These are phyloP conservation scores for Carpinus viminea DNA, from an alignment of 306 rosid species.

Conservation along the genomic window DNA sequence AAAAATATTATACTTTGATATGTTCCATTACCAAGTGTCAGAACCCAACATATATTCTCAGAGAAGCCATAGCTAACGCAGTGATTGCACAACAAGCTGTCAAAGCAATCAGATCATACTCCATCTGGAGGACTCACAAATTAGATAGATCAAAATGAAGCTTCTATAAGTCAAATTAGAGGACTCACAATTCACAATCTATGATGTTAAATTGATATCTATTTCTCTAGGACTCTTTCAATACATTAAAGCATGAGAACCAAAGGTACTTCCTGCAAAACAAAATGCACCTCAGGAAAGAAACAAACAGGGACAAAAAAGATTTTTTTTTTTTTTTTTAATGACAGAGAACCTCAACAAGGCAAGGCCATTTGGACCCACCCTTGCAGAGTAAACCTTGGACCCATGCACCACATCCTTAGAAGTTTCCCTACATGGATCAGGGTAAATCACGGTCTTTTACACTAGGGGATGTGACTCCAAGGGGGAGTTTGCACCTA, in stretches of 20 bases:
- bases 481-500: no score
- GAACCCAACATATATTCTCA: slow-evolving; percentile 4
- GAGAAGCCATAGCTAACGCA: slow-evolving; percentile 9
- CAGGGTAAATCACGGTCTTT: no score
- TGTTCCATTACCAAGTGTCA: slow-evolving; percentile 19
- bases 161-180: background rate
- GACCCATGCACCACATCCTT: no score
- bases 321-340: no score
- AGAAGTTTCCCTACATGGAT: no score
- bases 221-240: background rate
- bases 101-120: background rate
- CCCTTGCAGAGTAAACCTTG: no score
- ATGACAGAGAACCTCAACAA: no score
- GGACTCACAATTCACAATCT: no score
- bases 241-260: background rate
- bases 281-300: background rate
- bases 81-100: background rate
- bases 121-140: background rate
- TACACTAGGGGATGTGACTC: no score
- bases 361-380: no score
- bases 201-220: background rate
- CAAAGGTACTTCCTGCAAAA: background rate
- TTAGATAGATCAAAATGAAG: background rate
- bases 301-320: background rate
- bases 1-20: background rate